A percentile compares a stretch with the other conserved stretches of the same genome.
Evolutionary conservation across 2,329 filamentous ascomycete genomes (phyloP).

Genomic region (Colletotrichum cordylinicola): DNA sequence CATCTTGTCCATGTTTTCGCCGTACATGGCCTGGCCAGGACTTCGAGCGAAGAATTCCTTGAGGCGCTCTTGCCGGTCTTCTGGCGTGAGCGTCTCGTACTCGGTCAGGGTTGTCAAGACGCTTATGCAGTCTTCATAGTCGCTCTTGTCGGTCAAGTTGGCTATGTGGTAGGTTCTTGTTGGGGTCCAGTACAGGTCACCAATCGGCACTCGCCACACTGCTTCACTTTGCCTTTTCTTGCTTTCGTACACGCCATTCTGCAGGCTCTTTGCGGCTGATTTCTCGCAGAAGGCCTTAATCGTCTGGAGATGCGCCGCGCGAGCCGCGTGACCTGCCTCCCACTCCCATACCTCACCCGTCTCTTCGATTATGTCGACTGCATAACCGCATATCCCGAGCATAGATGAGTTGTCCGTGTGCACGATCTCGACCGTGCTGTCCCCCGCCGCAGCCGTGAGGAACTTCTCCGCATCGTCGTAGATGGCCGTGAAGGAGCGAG

Average conservation of each 20-base stretch:
- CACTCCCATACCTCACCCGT: constrained; percentile 1
- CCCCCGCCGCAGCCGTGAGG: background rate
- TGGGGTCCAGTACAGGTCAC: constrained; percentile 1
- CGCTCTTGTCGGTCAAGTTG: background rate
- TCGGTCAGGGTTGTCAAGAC: background rate
- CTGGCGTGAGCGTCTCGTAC: background rate
- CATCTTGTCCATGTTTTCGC: constrained; percentile 3
- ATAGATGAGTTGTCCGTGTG: background rate
- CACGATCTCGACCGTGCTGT: background rate
- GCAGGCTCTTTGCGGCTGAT: background rate
- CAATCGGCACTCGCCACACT: constrained; percentile 15
- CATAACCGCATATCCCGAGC: constrained; percentile 11
- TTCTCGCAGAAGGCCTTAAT: background rate
- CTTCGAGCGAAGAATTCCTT: background rate
- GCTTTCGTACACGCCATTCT: background rate
- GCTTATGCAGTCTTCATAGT: constrained; percentile 3
- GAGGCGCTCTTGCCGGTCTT: background rate
- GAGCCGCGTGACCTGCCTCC: background rate
- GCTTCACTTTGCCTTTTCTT: background rate
- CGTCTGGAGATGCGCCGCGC: background rate
- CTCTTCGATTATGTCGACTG: constrained; percentile 15
- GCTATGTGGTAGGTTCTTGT: background rate
- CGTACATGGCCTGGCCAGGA: background rate
- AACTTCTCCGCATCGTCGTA: background rate
- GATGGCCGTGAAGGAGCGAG: background rate